Evolutionary conservation across 164 flowering plant species (phyloP), one percentile per base, ranked within the genome.

Genomic region (Stephania japonica): DNA sequence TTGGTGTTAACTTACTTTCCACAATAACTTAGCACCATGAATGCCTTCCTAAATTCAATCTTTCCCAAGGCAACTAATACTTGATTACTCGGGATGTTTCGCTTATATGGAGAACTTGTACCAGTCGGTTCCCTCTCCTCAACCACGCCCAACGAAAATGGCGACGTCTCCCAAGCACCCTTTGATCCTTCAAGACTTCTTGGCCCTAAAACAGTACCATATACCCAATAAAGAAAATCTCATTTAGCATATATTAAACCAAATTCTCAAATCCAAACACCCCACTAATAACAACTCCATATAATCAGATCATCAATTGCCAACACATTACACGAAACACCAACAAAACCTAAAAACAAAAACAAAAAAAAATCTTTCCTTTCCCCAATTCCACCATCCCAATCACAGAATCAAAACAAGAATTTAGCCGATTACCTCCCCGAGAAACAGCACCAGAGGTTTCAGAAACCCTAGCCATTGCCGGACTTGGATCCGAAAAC

Each of bases 11-110:
- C 82, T 73, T 81, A 89, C 93, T 71, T 77, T n/a, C 88, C 90
- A 53, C 77, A 64, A 69, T 87, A 89, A 74, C 77, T 84, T 66
- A 89, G 63, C 0, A 89, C 74, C 14, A 89, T 72, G 71, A 89
- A 89, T 0, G 79, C 76, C 72, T 86, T 89, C 50, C 86, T 66
- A 59, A 89, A 89, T 38, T 87, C 91, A 10, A 89, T 81, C 42
- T 87, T 85, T 3, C 80, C 85, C 77, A 86, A 59, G 1, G 85
- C 88, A 38, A 43, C 67, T 16, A 78, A 32, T 12, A 82, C 83
- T 1, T 84, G 71, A 65, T 73, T 76, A 26, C 25, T 42, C 21
- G 43, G 72, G 11, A 53, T 66, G n/a, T 24, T 13, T 4, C 26
- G 24, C 53, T 53, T 70, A 42, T 18, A 24, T 21, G 72, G 32